These are phyloP conservation scores for Themeda triandra DNA, from an alignment of 176 grass and related monocot genomes.

Conservation along the genomic window DNA sequence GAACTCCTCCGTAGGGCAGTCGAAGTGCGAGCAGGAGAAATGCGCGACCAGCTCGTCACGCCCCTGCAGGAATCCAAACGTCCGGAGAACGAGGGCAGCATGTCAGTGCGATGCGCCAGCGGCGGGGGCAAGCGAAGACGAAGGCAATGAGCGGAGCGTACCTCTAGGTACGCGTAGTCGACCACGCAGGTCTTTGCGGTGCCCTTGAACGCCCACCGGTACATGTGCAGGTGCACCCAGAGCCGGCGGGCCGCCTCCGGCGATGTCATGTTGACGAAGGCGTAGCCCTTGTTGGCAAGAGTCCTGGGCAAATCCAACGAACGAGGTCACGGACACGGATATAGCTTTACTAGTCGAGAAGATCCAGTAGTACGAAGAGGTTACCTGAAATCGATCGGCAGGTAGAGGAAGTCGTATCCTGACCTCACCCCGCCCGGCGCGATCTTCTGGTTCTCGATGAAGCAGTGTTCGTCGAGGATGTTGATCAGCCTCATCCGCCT, in stretches of 20 bases:
- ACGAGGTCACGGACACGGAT: background rate
- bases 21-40: constrained; percentile 35
- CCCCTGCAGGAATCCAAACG: constrained; percentile 26
- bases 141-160: background rate
- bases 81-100: no score
- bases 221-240: background rate
- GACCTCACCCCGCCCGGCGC: background rate
- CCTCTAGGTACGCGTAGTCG: constrained; percentile 42
- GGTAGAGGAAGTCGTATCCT: constrained; percentile 66
- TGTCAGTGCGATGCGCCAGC: no score
- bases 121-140: background rate
- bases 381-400: constrained; percentile 62
- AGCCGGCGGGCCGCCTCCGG: constrained; percentile 40
- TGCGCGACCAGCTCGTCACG: background rate
- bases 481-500: constrained; percentile 36
- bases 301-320: constrained; percentile 11
- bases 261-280: constrained; percentile 65
- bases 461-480: constrained; percentile 48
- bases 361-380: no score
- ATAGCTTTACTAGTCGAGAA: background rate
- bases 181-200: constrained; percentile 55
- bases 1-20: background rate
- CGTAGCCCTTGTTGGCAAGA: constrained; percentile 54
- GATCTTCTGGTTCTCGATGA: constrained; percentile 28
- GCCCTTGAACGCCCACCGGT: constrained; percentile 19